Conservation (phyloP, 2,329 filamentous ascomycete genomes). For the Torrubiellomyces zombiae region DNA sequence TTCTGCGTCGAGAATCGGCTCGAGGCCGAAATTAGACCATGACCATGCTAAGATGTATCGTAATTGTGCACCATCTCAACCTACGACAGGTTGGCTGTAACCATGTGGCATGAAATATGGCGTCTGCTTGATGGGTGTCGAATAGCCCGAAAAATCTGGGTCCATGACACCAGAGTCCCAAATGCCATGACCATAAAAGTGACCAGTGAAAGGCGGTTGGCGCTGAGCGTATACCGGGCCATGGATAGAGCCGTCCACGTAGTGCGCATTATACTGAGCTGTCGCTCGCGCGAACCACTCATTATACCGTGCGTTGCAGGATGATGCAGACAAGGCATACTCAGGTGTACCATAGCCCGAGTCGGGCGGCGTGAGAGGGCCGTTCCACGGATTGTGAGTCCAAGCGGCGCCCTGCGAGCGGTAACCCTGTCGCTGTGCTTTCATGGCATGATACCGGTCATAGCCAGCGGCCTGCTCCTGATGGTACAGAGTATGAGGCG, state of each 20-base stretch:
- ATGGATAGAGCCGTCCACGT: slow-evolving; percentile 24
- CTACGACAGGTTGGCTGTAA: slow-evolving; percentile 39
- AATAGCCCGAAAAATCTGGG: slow-evolving; percentile 31
- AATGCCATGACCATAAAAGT: slow-evolving; percentile 28
- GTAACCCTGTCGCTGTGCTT: slow-evolving; percentile 23
- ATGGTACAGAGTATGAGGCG: slow-evolving; percentile 28
- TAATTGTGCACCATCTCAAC: too few species aligned
- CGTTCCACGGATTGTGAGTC: slow-evolving; percentile 27
- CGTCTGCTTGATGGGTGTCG: slow-evolving; percentile 26
- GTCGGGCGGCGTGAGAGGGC: slow-evolving; percentile 40
- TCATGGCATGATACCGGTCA: slow-evolving; percentile 29
- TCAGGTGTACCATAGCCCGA: slow-evolving; percentile 46
- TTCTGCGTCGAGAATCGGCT: slow-evolving; percentile 1
- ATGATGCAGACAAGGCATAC: slow-evolving; percentile 36
- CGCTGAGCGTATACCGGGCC: slow-evolving; percentile 24
- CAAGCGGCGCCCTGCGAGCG: slow-evolving; percentile 28
- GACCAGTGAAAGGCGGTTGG: slow-evolving; percentile 21
- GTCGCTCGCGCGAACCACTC: slow-evolving; percentile 36
- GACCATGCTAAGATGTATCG: too few species aligned
- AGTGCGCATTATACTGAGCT: slow-evolving; percentile 26
- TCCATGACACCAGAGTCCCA: slow-evolving; percentile 36
- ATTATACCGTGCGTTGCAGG: slow-evolving; percentile 37
- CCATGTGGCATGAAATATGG: slow-evolving; percentile 30
- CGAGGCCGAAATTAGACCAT: too few species aligned
- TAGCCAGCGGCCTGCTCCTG: slow-evolving; percentile 40